A percentile compares a stretch with the other conserved stretches of the same genome.
These are phyloP conservation scores for Melampsora larici-populina DNA, from an alignment of 1,284 basidiomycete species.

Conservation along the genomic window DNA sequence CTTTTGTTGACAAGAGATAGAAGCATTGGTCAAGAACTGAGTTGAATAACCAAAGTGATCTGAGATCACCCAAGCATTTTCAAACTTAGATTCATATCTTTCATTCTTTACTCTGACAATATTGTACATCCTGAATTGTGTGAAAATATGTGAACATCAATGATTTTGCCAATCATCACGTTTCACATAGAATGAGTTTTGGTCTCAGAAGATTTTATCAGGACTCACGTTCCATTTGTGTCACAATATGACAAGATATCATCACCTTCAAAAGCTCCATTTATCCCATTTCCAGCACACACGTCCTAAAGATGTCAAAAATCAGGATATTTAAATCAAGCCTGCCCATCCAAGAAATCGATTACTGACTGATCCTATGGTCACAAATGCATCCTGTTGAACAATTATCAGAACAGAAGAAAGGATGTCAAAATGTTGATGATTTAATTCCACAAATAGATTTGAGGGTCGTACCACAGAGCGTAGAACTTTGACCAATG, in stretches of 20 bases:
- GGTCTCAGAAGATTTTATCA: too few relatives aligned
- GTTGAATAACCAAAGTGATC: constrained; percentile 41
- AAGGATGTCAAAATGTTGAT: neutral
- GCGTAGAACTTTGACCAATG: constrained; percentile 33
- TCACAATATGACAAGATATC: constrained; percentile 41
- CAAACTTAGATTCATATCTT: constrained; percentile 21
- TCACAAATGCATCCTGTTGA: constrained; percentile 40
- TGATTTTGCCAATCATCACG: neutral
- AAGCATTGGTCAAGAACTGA: constrained; percentile 41
- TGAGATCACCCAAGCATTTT: constrained; percentile 30
- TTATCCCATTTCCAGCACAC: constrained; percentile 30
- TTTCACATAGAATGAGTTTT: too few relatives aligned
- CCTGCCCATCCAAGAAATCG: neutral
- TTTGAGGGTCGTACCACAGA: constrained; percentile 16
- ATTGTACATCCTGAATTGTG: constrained; percentile 37
- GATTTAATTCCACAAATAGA: neutral
- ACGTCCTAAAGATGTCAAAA: constrained; percentile 26
- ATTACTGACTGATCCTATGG: constrained; percentile 33
- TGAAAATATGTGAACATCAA: neutral
- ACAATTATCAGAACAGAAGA: neutral
- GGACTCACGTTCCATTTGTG: constrained; percentile 42
- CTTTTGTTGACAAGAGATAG: constrained; percentile 40
- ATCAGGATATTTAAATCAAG: neutral
- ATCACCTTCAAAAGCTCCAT: constrained; percentile 36
- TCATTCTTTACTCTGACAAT: constrained; percentile 38